These are phyloP conservation scores for Cynara cardunculus DNA, from an alignment of 129 eudicot species.

Conservation along the genomic window DNA sequence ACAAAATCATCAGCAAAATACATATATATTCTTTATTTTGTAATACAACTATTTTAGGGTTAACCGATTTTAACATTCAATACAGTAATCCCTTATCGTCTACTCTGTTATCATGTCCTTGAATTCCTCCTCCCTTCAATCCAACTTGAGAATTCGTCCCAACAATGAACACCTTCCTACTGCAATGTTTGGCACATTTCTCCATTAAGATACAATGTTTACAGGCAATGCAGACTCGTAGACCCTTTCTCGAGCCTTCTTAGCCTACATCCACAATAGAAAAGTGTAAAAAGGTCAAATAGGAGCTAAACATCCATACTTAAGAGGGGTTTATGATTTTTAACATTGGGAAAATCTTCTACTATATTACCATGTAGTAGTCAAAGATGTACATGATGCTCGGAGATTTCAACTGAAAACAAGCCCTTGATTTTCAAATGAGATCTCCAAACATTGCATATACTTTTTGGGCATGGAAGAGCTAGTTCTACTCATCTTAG, in stretches of 20 bases:
- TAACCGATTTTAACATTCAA: not conserved
- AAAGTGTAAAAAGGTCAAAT: not conserved
- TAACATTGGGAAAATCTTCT: not conserved
- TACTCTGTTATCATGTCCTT: not conserved
- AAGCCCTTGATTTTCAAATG: not conserved
- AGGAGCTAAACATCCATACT: not conserved
- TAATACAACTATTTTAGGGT: not conserved
- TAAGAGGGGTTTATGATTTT: not conserved
- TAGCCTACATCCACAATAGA: constrained; percentile 41
- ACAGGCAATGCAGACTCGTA: constrained; percentile 42
- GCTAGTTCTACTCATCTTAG: not conserved
- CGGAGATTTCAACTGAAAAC: not conserved
- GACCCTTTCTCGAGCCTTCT: constrained; percentile 62
- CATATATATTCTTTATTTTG: not conserved
- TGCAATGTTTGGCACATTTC: not conserved
- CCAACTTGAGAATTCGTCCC: not conserved
- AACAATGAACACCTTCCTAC: not conserved
- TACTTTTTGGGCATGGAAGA: not conserved
- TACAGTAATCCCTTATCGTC: not conserved
- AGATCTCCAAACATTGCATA: not conserved
- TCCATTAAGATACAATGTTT: constrained; percentile 35
- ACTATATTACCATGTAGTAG: not conserved
- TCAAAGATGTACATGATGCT: not conserved
- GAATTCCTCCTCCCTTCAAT: not conserved
- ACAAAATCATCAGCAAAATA: not conserved